Evolutionary conservation across 2,329 filamentous ascomycete genomes (phyloP), one percentile per base, ranked within the genome.

Genomic region (Emmonsiellopsis sp.): DNA sequence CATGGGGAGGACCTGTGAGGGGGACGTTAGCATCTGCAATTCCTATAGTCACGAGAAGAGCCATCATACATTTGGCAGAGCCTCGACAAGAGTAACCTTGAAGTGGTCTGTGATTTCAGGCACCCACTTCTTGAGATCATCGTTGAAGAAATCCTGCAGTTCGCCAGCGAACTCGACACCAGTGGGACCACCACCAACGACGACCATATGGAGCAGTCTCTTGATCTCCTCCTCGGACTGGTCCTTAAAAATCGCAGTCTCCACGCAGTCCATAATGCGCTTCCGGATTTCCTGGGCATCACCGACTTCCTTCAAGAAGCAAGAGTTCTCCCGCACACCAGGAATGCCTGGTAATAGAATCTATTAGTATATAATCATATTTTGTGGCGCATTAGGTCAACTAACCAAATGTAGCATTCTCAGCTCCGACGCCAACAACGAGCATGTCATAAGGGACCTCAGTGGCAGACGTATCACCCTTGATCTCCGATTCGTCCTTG

Each of bases 221-320:
- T 94, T 86, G 68, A 95, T 78, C 75, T 98, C 94, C 61, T 93
- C 89, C 13, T 81, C 76, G 38, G 82, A 79, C 76, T 98, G 93
- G 68, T 90, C 92, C 82, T 97, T 97, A 85, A 98, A 96, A 58
- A 89, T 92, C 51, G 93, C 93, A 37, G 92, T 96, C 77, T 98
- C 93, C 63, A 95, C 91, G 71, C 93, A 98, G 77, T 98, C 93
- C 93, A 98, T 98, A 74, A 98, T 96, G 74, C 89, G 90, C 80
- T 92, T 96, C 68, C 93, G 89, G 69, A 98, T 98, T 67, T 83
- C 82, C 75, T 98, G 93, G 54, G 93, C 93, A 71, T 98, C 94
- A 61, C 81, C 84, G 67, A 98, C 95, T 76, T 98, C 94, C 81
- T 98, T 98, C 70, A 98, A 76, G 82, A 98, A 98, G 77, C 91